Base-by-base conservation (phyloP, 371 early-diverging fungal species). In the Circinella umbellata region DNA sequence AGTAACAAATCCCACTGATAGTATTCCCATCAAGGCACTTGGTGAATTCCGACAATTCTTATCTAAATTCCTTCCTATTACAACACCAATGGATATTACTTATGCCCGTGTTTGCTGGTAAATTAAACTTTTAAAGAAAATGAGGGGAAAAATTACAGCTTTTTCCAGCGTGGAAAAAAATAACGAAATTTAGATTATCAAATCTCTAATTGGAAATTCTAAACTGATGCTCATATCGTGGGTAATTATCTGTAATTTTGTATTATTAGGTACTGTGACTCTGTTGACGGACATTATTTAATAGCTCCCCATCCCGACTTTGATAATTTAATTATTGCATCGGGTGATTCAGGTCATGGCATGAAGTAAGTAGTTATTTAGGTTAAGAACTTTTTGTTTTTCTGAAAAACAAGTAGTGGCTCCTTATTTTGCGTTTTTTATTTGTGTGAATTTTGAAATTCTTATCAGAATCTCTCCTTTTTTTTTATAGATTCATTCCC, bases 331-430 rank as follows among this genome's bases (percentile, higher is more conserved):
- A 71, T 81, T 42, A 68, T 84, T 17, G 84, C 82, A 38, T 70
- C 79, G 6, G 84, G 84, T 46, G 84, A 81, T 61, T 81, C 82
- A n/a, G 84, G 84, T 1, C 84, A 84, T 55, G 84, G 80, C n/a
- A 72, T 81, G 71, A 84, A 84, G 84, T 78, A 78, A 75, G 75
- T 47, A 27, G 18, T 57, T 60, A 13, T 42, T 42, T 42, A 9
- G 11, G 42, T 42, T 42, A 2, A 11, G 6, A 6, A 42, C 42
- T 42, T 11, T 42, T 42, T 47, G 15, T 9, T 11, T 11, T 47
- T 47, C 47, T 66, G 46, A 20, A 14, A 63, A 10, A 27, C 0
- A 49, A 14, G 2, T 27, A 27, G 27, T 27, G 27, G 27, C 27
- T 63, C 42, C 27, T 27, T 27, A 42, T 42, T 42, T 42, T 42